phyloP scores from a whole-genome alignment of 441 rosid genomes.

The Syzygium malaccense region DNA sequence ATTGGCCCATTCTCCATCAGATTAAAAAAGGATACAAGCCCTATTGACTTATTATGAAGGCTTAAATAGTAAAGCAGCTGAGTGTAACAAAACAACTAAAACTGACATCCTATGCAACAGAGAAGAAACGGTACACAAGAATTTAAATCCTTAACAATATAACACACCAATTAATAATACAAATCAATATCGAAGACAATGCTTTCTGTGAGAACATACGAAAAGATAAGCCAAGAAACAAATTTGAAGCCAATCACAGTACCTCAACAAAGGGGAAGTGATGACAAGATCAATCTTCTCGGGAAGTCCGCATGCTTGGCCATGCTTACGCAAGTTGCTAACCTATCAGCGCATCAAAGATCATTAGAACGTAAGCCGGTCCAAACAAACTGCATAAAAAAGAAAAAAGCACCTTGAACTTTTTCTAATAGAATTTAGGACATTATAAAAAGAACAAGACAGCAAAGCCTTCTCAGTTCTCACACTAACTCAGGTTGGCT shows the following conservation, averaged over 20 bases:
- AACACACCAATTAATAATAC: neutral
- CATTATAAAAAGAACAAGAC: neutral
- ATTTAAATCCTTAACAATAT: neutral
- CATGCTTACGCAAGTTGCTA: conserved; percentile 29
- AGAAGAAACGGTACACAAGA: neutral
- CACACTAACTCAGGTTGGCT: neutral
- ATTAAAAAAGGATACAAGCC: neutral
- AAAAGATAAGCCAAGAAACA: neutral
- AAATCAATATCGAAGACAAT: neutral
- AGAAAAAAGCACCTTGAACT: neutral
- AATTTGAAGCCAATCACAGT: neutral
- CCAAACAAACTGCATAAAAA: neutral
- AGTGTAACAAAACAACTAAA: neutral
- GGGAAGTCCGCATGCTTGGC: conserved; percentile 29
- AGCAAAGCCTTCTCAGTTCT: neutral
- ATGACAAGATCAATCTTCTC: conserved; percentile 55
- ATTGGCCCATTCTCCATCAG: neutral
- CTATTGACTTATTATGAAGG: neutral
- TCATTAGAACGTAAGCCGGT: neutral
- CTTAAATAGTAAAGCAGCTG: neutral
- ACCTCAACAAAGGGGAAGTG: conserved; percentile 83
- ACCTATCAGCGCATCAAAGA: conserved; percentile 26
- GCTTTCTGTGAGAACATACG: neutral
- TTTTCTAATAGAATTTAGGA: neutral
- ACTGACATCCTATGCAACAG: neutral